Evolutionary conservation across 441 rosid genomes (phyloP).

Genomic region (Euphorbia schlechtendalii): DNA sequence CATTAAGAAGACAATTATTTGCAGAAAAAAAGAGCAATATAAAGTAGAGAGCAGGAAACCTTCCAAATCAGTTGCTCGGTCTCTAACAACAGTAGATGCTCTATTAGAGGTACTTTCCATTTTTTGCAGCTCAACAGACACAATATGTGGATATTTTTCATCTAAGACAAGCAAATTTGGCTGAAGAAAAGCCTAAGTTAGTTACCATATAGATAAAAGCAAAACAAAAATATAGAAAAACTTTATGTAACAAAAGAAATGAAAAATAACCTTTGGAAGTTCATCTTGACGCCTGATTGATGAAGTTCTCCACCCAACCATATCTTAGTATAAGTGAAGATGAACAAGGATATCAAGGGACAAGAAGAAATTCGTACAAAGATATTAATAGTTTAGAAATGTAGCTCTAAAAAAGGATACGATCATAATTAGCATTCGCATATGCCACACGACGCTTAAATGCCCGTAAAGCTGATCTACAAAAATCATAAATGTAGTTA

Average conservation of each 20-base stretch:
- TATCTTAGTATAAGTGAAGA: conserved; percentile 39
- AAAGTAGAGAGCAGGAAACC: conserved; percentile 36
- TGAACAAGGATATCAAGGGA: too few relatives aligned
- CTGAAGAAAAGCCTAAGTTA: conserved; percentile 34
- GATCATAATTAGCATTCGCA: conserved; percentile 80
- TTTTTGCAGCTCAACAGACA: conserved; percentile 28
- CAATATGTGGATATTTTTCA: conserved; percentile 79
- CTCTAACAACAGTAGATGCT: too few relatives aligned
- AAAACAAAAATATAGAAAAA: too few relatives aligned
- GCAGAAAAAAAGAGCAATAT: neutral
- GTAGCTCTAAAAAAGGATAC: conserved; percentile 50
- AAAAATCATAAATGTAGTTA: conserved; percentile 24
- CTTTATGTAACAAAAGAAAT: too few relatives aligned
- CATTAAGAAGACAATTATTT: neutral
- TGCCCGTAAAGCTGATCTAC: conserved; percentile 76
- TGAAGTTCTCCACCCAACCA: conserved; percentile 97
- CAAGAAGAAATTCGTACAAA: neutral
- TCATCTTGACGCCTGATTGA: conserved; percentile 81
- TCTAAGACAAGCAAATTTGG: conserved; percentile 51
- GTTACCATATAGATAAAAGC: neutral
- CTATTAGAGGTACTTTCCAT: too few relatives aligned
- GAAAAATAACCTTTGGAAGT: conserved; percentile 58
- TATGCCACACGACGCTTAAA: conserved; percentile 88
- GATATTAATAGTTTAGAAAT: too few relatives aligned
- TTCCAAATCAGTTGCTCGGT: conserved; percentile 33